Evolutionary conservation across 495 filamentous ascomycete species (phyloP).

Genomic region (Penicillium riverlandense): DNA sequence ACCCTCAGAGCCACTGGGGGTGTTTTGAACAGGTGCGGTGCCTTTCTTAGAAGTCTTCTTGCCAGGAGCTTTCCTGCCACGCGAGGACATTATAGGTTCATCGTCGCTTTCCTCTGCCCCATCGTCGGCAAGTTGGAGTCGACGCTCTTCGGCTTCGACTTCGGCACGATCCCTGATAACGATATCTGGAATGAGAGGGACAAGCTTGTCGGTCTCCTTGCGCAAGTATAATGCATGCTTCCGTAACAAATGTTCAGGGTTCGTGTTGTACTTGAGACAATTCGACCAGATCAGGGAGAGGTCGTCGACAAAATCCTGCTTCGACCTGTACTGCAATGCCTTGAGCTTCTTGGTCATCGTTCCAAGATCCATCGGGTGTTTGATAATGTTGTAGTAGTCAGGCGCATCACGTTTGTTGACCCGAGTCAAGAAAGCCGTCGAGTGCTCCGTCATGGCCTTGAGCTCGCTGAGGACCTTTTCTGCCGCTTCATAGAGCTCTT

Average conservation of each 20-base stretch:
- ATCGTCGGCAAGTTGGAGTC: constrained; percentile 66
- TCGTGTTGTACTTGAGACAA: constrained; percentile 90
- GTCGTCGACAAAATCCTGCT: constrained; percentile 89
- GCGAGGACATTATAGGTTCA: constrained; percentile 95
- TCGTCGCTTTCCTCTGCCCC: constrained; percentile 90
- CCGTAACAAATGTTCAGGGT: constrained; percentile 76
- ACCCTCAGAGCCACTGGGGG: constrained; percentile 58
- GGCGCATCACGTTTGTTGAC: constrained; percentile 96
- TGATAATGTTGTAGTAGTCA: constrained; percentile 91
- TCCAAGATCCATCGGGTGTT: constrained; percentile 95
- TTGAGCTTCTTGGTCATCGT: constrained; percentile 98
- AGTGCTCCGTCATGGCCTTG: constrained; percentile 94
- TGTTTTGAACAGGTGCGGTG: constrained; percentile 62
- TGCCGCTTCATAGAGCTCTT: constrained; percentile 92
- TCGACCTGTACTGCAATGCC: constrained; percentile 77
- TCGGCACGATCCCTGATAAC: constrained; percentile 83
- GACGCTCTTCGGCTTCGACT: constrained; percentile 91
- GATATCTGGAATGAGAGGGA: constrained; percentile 91
- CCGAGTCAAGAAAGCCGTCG: constrained; percentile 80
- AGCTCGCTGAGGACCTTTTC: constrained; percentile 95
- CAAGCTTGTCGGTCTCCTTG: constrained; percentile 91
- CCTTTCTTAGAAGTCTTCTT: constrained; percentile 70
- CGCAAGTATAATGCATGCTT: constrained; percentile 95
- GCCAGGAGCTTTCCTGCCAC: constrained; percentile 82
- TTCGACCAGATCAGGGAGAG: constrained; percentile 95